Base-by-base conservation (phyloP, 1,284 basidiomycete species). In the Cryptococcus depauperatus region DNA sequence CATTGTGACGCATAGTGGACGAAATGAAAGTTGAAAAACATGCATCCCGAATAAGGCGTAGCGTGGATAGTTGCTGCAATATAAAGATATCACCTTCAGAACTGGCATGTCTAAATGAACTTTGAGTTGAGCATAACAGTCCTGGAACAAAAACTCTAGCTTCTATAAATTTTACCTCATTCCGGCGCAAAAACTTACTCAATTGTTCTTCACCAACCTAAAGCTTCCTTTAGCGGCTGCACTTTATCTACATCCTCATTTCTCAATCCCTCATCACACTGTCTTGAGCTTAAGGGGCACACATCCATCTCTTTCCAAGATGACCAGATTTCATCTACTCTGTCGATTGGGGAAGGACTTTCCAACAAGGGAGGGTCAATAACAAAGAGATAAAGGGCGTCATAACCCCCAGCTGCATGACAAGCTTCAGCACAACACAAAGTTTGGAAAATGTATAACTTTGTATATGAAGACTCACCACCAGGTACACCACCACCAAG, bases 401-500 rank as follows among this genome's bases (percentile, higher is more conserved):
- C 95, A 67, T 87, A 98, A 1, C 95, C 95, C 4, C 95, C 95
- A 23, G 95, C 90, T 90, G 10, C 57, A 45, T n/a, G 41, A 41
- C 21, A 21, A 34, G 5, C n/a, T 10, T 25, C 19, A 43, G 33
- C 23, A 18, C n/a, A 1, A n/a, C 10, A 19, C 26, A 38, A 30
- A 30, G 27, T 33, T 46, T 14, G 25, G 16, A 30, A 38, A 35
- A 30, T 40, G 18, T 5, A 18, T 13, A 25, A 26, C n/a, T 19
- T 3, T n/a, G 41, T 9, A 33, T 23, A n/a, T 22, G 18, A 4
- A n/a, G 2, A 48, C 63, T 59, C 32, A 68, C 89, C 92, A 49
- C 93, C 93, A 1, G 95, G 95, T 4, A 98, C 93, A 26, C 93
- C 93, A 30, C 91, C 92, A 8, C 88, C 91, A 27, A 98, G 76